phyloP scores from a whole-genome alignment of 2,329 filamentous ascomycete genomes.

The Nothophoma quercina region DNA sequence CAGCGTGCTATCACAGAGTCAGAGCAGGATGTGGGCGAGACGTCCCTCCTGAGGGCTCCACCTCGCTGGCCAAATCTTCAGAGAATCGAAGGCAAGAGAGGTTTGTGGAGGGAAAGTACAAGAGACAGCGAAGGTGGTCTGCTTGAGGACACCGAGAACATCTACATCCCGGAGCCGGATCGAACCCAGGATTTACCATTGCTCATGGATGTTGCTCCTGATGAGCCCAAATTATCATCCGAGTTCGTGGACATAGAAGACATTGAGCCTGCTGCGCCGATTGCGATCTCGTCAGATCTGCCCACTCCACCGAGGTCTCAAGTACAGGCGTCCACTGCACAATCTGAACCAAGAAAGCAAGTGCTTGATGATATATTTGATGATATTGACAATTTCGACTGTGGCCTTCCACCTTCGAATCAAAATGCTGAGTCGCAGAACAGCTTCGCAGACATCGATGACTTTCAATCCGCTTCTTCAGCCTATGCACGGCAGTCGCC shows the following conservation, averaged over 20 bases:
- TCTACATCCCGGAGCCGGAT: slow-evolving; percentile 43
- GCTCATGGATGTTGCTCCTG: slow-evolving; percentile 30
- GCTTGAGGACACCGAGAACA: slow-evolving; percentile 33
- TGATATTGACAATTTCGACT: slow-evolving; percentile 36
- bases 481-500: slow-evolving; percentile 9
- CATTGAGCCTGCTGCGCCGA: slow-evolving; percentile 13
- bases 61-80: slow-evolving; percentile 29
- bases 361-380: slow-evolving; percentile 19
- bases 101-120: slow-evolving; percentile 45
- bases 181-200: slow-evolving; percentile 41
- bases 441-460: slow-evolving; percentile 39
- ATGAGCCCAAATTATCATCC: slow-evolving; percentile 5
- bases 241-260: slow-evolving; percentile 34
- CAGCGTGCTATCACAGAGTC: slow-evolving; percentile 47
- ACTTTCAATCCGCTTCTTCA: slow-evolving; percentile 30
- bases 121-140: slow-evolving; percentile 42
- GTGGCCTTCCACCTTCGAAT: slow-evolving; percentile 37
- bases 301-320: slow-evolving; percentile 23
- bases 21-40: slow-evolving; percentile 31
- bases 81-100: slow-evolving; percentile 29
- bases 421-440: slow-evolving; percentile 30
- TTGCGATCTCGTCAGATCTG: slow-evolving; percentile 33
- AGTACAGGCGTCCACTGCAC: not conserved
- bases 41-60: not conserved
- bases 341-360: not conserved